Percentiles rank a stretch among this genome's conserved stretches.
These are phyloP conservation scores for Xerocomellus intermedius DNA, from an alignment of 768 basidiomycete genomes.

Conservation along the genomic window DNA sequence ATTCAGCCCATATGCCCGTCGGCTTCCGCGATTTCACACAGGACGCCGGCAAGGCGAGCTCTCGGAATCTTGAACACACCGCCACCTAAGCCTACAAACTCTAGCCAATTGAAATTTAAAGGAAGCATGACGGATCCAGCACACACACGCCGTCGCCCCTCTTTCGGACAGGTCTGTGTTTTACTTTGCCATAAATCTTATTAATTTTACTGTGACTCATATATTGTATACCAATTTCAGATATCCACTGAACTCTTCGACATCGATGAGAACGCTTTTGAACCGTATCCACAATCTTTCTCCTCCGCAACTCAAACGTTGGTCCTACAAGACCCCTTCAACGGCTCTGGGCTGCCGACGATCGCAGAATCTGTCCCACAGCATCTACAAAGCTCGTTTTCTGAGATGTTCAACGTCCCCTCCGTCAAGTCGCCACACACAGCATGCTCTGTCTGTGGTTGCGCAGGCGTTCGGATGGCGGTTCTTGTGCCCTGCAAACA, in stretches of 20 bases:
- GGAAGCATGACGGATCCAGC: constrained; percentile 75
- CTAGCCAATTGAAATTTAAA: constrained; percentile 58
- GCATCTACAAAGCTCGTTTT: constrained; percentile 18
- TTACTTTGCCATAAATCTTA: neutral
- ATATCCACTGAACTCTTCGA: constrained; percentile 62
- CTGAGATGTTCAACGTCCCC: constrained; percentile 24
- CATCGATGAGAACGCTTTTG: constrained; percentile 71
- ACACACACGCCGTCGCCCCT: constrained; percentile 41
- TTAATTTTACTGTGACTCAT: constrained; percentile 19
- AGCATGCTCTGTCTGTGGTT: constrained; percentile 66
- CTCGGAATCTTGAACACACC: constrained; percentile 51
- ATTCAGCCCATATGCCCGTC: constrained; percentile 35
- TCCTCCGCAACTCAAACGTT: constrained; percentile 34
- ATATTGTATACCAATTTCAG: constrained; percentile 25
- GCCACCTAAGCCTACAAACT: constrained; percentile 60
- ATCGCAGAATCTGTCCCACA: constrained; percentile 31
- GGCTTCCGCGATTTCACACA: constrained; percentile 26
- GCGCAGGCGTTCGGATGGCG: constrained; percentile 48
- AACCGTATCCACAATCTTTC: constrained; percentile 44
- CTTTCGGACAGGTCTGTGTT: constrained; percentile 41
- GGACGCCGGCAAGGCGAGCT: constrained; percentile 36
- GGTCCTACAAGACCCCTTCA: constrained; percentile 44
- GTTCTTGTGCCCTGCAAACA: constrained; percentile 75
- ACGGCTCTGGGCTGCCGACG: constrained; percentile 33
- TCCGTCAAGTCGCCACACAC: constrained; percentile 16